phyloP scores from a whole-genome alignment of 2,329 filamentous ascomycete species.

The Fusarium secorum region DNA sequence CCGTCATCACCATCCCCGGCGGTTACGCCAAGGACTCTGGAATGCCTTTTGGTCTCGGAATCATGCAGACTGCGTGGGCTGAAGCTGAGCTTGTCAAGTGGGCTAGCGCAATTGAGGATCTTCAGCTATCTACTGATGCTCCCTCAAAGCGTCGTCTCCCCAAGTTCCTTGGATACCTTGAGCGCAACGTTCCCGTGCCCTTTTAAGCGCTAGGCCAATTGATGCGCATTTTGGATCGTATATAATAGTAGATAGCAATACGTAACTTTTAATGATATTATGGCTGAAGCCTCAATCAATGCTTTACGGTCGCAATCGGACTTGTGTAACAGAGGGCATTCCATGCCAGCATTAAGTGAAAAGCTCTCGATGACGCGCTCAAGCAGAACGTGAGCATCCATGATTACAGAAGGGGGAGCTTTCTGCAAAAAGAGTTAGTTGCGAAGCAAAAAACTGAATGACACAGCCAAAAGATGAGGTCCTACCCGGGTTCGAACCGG shows the following conservation, averaged over 20 bases:
- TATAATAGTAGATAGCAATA: neutral
- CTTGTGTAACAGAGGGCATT: neutral
- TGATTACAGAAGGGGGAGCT: neutral
- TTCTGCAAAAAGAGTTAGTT: neutral
- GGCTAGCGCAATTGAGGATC: conserved; percentile 69
- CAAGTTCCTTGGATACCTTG: conserved; percentile 60
- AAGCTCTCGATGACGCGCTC: neutral
- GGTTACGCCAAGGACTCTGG: conserved; percentile 62
- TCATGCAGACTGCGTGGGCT: conserved; percentile 67
- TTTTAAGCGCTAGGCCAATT: conserved; percentile 14
- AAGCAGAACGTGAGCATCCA: neutral
- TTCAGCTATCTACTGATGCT: conserved; percentile 55
- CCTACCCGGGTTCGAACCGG: conserved; percentile 29
- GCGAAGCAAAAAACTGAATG: rapidly evolving
- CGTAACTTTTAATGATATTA: neutral
- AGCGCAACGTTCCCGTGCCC: conserved; percentile 54
- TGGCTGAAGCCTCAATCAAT: neutral
- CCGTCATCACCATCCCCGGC: conserved; percentile 73
- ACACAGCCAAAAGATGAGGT: neutral
- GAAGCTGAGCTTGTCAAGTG: conserved; percentile 66
- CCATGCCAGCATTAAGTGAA: neutral
- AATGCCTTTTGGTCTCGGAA: conserved; percentile 68
- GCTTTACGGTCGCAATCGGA: neutral
- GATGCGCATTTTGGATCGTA: neutral
- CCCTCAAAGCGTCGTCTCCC: conserved; percentile 58